A percentile compares a stretch with the other conserved stretches of the same genome.
Conservation (phyloP, 129 eudicot species). For the Escallonia rubra region DNA sequence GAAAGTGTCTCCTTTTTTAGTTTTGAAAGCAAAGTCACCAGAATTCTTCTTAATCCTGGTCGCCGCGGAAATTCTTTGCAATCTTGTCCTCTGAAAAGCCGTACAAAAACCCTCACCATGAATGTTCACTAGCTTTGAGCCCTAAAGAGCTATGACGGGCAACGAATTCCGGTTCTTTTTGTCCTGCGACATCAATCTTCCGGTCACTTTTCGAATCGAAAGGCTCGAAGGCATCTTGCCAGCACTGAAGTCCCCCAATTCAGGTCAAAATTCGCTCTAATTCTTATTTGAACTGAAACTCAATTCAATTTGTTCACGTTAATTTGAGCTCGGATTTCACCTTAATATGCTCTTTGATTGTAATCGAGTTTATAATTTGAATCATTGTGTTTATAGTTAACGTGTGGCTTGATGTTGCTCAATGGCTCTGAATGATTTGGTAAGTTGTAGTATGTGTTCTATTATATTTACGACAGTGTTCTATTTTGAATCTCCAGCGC, state of each 20-base stretch:
- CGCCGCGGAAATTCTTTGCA: too few relatives aligned
- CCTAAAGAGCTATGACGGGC: constrained; percentile 40
- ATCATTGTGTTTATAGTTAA: too few relatives aligned
- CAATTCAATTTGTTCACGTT: not conserved
- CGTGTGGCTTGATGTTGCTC: too few relatives aligned
- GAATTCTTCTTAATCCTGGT: too few relatives aligned
- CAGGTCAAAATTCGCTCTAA: constrained; percentile 29
- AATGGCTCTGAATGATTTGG: too few relatives aligned
- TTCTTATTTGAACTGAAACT: not conserved
- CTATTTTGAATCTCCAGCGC: constrained; percentile 37
- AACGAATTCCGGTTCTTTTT: constrained; percentile 89
- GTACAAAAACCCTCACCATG: constrained; percentile 22
- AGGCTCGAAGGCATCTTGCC: constrained; percentile 68
- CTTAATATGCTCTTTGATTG: too few relatives aligned
- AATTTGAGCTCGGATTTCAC: not conserved
- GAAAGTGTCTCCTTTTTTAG: too few relatives aligned
- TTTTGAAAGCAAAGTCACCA: too few relatives aligned
- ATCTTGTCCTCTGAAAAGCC: too few relatives aligned
- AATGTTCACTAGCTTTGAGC: not conserved
- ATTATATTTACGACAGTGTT: not conserved
- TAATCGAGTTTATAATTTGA: too few relatives aligned
- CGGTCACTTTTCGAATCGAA: constrained; percentile 86
- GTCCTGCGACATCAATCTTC: constrained; percentile 93
- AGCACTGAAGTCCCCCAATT: constrained; percentile 37
- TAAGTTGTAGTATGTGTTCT: too few relatives aligned